Base-by-base conservation (phyloP, 768 basidiomycete genomes). In the Boletus speciosus region DNA sequence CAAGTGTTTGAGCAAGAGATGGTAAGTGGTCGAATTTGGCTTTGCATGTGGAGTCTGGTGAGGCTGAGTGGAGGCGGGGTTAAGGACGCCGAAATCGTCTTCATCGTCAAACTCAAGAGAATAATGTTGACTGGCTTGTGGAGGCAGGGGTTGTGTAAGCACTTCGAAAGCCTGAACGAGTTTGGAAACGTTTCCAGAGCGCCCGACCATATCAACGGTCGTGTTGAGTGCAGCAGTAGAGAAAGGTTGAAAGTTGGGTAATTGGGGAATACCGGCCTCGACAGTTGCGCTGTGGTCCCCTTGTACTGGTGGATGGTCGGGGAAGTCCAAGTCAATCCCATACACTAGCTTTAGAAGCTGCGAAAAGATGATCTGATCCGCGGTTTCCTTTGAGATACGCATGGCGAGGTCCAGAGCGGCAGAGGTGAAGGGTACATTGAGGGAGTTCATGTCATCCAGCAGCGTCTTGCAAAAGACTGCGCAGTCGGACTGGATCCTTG, bases 131-230 rank as follows among this genome's bases (percentile, higher is more conserved):
- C 77, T 72, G 45, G 69, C 74, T 40, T 78, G 75, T 54, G 73
- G 69, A 11, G 86, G 83, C 29, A 90, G 75, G 15, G 88, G 87
- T 45, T 83, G 78, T 0, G 90, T 89, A 54, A 91, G 81, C 29
- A 88, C 83, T 60, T 92, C 90, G 62, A 91, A 93, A 1, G 85
- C 78, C 62, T 83, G 81, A 6, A 92, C 78, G 65, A 93, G 78
- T 60, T 81, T 83, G 5, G 86, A 82, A 37, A 88, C 68, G 49
- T 84, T 71, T 12, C 81, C 78, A 16, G 77, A 62, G 9, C 78
- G 77, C 14, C 88, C 89, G 9, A 90, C 78, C 61, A 84, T 77
- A 53, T 90, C 86, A 58, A 93, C 71, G 43, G 82, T 81, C 16
- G 84, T 86, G 69, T 90, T 90, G 38, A 93, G 80, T 2, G 86